Base-by-base conservation (phyloP, 768 basidiomycete genomes). In the Rhodocollybia butyracea region DNA sequence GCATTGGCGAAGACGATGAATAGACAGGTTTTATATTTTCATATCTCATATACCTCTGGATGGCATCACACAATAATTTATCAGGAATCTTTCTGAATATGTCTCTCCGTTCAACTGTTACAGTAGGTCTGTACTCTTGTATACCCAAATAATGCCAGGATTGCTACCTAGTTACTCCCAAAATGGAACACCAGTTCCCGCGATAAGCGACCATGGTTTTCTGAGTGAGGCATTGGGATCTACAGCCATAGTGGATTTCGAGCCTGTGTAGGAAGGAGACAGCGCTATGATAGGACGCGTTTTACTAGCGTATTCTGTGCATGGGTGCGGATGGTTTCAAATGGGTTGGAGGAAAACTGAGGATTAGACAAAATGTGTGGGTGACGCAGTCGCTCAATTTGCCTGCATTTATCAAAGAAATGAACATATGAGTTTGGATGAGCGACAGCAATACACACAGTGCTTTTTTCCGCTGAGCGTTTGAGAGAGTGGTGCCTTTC, bases 251-350 rank as follows among this genome's bases (percentile, higher is more conserved):
- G n/a, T n/a, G n/a, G n/a, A n/a, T n/a, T n/a, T n/a, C n/a, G n/a
- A n/a, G n/a, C n/a, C n/a, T n/a, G n/a, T n/a, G n/a, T n/a, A n/a
- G n/a, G n/a, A n/a, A n/a, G n/a, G n/a, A n/a, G n/a, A n/a, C n/a
- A n/a, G n/a, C n/a, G n/a, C n/a, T 12, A 36, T 45, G 61, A 30
- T 32, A 61, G 58, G 39, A 60, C 48, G 59, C 79, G 83, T 59
- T 81, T 84, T 32, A 90, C 58, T 11, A 91, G 73, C 0, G 91
- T 90, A 64, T 92, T 92, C 66, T 86, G 78, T 2, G 85, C 88
- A 66, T 93, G 91, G 3, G 79, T 86, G 5, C 89, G 85, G 61
- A 92, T 88, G 1, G 88, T 85, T 62, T 84, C 73, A 65, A 92
- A 92, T 1, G 91, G 91, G 63, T 85, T 86, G 30, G 78, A 69